These are phyloP conservation scores for Aspergillus brunneoviolaceus DNA, from an alignment of 2,329 filamentous ascomycete genomes.

Conservation along the genomic window DNA sequence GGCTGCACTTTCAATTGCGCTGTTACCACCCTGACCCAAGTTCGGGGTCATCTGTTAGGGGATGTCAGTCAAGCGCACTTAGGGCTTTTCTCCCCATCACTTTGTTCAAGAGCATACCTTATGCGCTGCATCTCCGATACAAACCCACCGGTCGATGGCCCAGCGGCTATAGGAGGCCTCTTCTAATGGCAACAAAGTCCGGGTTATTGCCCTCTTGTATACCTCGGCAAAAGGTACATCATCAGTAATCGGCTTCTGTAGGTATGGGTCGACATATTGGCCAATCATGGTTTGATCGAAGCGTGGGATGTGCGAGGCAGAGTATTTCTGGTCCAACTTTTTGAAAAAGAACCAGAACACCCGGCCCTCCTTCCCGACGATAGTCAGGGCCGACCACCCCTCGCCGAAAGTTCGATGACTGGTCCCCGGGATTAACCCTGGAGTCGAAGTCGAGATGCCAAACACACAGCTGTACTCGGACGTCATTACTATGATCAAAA, in stretches of 20 bases:
- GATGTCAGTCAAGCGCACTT: no score
- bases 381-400: background rate
- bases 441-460: conserved; percentile 11
- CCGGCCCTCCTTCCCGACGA: conserved; percentile 6
- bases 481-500: background rate
- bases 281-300: background rate
- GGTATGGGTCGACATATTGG: background rate
- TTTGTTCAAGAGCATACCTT: conserved; percentile 3
- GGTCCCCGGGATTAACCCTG: conserved; percentile 5
- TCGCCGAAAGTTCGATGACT: conserved; percentile 4
- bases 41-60: background rate
- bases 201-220: background rate
- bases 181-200: conserved; percentile 6
- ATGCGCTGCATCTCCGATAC: conserved; percentile 11
- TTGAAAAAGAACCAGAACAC: conserved; percentile 14
- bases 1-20: conserved; percentile 1
- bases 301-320: background rate
- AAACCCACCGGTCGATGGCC: conserved; percentile 3
- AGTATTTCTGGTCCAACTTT: conserved; percentile 1
- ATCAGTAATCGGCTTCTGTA: background rate
- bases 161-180: conserved; percentile 5
- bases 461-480: conserved; percentile 15
- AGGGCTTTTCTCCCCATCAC: no score
- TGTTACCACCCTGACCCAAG: background rate
- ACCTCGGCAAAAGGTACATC: background rate